phyloP scores from a whole-genome alignment of 805 yeast species.

The Metschnikowia henanensis region DNA sequence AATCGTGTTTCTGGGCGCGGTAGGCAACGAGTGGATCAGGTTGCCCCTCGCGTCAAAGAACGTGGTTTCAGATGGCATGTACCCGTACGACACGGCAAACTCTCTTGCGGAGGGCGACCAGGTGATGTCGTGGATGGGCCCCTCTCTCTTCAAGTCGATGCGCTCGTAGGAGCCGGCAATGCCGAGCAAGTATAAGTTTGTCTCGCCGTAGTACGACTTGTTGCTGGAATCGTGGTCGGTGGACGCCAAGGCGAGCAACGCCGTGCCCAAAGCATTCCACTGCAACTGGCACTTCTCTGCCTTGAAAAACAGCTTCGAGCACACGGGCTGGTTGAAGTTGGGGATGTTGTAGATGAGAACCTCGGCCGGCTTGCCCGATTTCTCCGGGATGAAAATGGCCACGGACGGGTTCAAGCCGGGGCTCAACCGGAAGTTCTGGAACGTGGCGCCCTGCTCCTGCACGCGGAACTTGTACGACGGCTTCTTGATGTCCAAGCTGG shows the following conservation, averaged over 20 bases:
- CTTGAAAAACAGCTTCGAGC: conserved; percentile 87
- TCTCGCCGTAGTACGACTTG: conserved; percentile 95
- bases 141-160: conserved; percentile 84
- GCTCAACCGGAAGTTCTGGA: conserved; percentile 62
- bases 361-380: conserved; percentile 83
- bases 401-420: conserved; percentile 90
- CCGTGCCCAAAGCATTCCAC: conserved; percentile 96
- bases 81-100: conserved; percentile 96
- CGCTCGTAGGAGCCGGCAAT: conserved; percentile 92
- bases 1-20: conserved; percentile 86
- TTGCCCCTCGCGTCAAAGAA: conserved; percentile 95
- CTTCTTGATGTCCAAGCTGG: conserved; percentile 35
- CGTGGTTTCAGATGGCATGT: conserved; percentile 95
- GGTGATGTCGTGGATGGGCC: conserved; percentile 95
- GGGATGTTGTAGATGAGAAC: conserved; percentile 84
- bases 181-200: conserved; percentile 85
- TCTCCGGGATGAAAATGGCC: conserved; percentile 88
- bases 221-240: conserved; percentile 95
- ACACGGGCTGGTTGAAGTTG: conserved; percentile 71
- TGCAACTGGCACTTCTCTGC: conserved; percentile 90
- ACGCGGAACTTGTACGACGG: conserved; percentile 58
- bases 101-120: conserved; percentile 98
- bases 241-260: conserved; percentile 87
- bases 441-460: conserved; percentile 51
- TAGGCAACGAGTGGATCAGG: conserved; percentile 76